Evolutionary conservation across 352 stramenopile genomes (phyloP).

Genomic region (Pythium plurisporium): DNA sequence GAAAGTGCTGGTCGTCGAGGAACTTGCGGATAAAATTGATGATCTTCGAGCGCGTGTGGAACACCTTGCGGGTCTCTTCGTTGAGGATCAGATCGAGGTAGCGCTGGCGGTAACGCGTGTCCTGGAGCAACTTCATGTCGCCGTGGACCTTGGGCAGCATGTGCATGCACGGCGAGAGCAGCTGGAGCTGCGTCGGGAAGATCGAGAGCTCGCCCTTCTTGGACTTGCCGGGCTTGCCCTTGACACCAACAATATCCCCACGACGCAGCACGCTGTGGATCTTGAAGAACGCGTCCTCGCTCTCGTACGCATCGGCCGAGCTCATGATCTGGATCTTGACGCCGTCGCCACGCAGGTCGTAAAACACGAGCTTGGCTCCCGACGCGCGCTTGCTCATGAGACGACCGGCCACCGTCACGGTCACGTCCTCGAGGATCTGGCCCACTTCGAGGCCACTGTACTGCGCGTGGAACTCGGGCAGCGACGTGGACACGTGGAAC

Average conservation of each 20-base stretch:
- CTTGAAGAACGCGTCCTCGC: constrained; percentile 46
- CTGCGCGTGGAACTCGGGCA: constrained; percentile 93
- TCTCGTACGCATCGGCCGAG: constrained; percentile 65
- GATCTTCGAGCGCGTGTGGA: constrained; percentile 92
- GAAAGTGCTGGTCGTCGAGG: constrained; percentile 92
- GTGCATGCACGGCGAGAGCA: constrained; percentile 84
- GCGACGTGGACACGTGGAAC: constrained; percentile 92
- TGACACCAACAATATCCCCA: constrained; percentile 96
- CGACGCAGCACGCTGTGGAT: constrained; percentile 91
- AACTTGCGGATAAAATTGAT: constrained; percentile 92
- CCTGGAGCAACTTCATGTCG: constrained; percentile 56
- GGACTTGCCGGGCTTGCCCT: constrained; percentile 93
- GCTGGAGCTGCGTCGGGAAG: constrained; percentile 84
- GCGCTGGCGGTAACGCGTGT: constrained; percentile 88
- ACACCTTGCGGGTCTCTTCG: constrained; percentile 89
- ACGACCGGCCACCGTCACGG: constrained; percentile 92
- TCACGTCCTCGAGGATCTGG: constrained; percentile 65
- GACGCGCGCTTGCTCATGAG: constrained; percentile 94
- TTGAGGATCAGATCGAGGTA: constrained; percentile 98
- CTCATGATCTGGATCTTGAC: constrained; percentile 98
- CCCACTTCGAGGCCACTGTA: constrained; percentile 83
- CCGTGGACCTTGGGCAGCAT: constrained; percentile 78
- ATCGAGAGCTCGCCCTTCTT: constrained; percentile 98
- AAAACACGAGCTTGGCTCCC: constrained; percentile 97
- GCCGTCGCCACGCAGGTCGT: constrained; percentile 94